phyloP scores from a whole-genome alignment of 2,329 filamentous ascomycete species.

The Cercospora janseana region DNA sequence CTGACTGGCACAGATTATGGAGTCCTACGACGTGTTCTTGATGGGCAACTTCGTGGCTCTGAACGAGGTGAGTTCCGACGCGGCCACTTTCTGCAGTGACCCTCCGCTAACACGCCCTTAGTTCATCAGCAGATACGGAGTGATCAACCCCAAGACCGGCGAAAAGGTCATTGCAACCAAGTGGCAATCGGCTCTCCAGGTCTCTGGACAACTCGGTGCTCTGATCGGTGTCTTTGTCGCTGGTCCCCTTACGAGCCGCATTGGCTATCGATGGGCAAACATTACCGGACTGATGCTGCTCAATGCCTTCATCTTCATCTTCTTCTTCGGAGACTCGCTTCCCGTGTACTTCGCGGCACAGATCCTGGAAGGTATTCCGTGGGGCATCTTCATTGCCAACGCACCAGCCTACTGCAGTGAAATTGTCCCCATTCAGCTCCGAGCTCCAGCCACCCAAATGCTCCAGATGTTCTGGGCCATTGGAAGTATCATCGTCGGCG shows the following conservation, averaged over 20 bases:
- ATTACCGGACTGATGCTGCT: conserved; percentile 56
- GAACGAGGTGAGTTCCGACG: conserved; percentile 15
- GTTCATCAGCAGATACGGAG: conserved; percentile 45
- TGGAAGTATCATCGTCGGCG: conserved; percentile 60
- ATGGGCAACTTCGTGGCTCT: conserved; percentile 60
- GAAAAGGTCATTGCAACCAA: conserved; percentile 48
- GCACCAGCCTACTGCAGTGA: conserved; percentile 62
- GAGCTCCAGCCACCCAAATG: conserved; percentile 60
- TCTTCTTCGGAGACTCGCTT: conserved; percentile 55
- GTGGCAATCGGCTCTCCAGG: conserved; percentile 60
- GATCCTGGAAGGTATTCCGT: conserved; percentile 61
- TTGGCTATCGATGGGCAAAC: conserved; percentile 61
- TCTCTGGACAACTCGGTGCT: conserved; percentile 57
- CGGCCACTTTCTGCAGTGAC: too few species aligned
- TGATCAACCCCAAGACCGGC: conserved; percentile 32
- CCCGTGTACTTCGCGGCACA: conserved; percentile 53
- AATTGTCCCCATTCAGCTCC: conserved; percentile 58
- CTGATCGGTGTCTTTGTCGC: conserved; percentile 60
- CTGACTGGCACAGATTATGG: conserved; percentile 56
- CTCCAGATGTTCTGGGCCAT: conserved; percentile 67
- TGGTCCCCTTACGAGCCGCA: conserved; percentile 58
- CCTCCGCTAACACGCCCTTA: neutral
- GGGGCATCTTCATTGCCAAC: conserved; percentile 66
- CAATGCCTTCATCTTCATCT: conserved; percentile 60
- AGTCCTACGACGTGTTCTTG: conserved; percentile 62